A percentile compares a stretch with the other conserved stretches of the same genome.
Evolutionary conservation across 106 monocot species (phyloP).

Genomic region (Narthecium ossifragum): DNA sequence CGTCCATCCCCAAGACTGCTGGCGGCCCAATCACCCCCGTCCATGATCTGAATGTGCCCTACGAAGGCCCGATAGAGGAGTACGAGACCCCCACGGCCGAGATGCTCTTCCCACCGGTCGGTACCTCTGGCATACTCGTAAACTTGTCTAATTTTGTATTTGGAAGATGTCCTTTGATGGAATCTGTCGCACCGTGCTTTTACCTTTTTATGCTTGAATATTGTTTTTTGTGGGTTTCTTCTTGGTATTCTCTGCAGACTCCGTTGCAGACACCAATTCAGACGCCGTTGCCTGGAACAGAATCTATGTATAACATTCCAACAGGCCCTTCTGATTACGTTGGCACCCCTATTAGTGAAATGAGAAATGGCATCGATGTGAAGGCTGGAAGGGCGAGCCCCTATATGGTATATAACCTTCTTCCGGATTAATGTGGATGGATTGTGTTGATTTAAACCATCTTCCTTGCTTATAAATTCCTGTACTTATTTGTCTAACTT

Average conservation of each 20-base stretch:
- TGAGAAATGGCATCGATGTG: constrained; percentile 47
- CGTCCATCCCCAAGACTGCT: constrained; percentile 18
- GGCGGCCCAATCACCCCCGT: constrained; percentile 60
- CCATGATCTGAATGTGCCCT: constrained; percentile 95
- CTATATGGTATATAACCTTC: constrained; percentile 55
- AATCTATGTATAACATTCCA: constrained; percentile 65
- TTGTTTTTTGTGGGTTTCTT: too few relatives aligned
- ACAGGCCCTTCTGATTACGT: constrained; percentile 82
- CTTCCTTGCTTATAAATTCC: too few relatives aligned
- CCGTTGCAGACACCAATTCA: constrained; percentile 84
- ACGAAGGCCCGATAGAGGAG: constrained; percentile 81
- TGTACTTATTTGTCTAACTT: too few relatives aligned
- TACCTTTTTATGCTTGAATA: too few relatives aligned
- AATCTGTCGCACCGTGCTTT: too few relatives aligned
- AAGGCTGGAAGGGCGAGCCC: constrained; percentile 71
- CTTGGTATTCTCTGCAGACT: constrained; percentile 50
- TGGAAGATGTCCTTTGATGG: too few relatives aligned
- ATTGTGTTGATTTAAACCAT: background rate
- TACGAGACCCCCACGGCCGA: constrained; percentile 97
- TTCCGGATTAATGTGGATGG: background rate
- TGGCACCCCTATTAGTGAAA: constrained; percentile 43
- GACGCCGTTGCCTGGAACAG: constrained; percentile 31
- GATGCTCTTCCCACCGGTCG: constrained; percentile 97
- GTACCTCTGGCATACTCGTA: too few relatives aligned
- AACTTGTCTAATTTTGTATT: too few relatives aligned